These are phyloP conservation scores for Bocquillonia castaneifolia DNA, from an alignment of 441 rosid genomes.

Conservation along the genomic window DNA sequence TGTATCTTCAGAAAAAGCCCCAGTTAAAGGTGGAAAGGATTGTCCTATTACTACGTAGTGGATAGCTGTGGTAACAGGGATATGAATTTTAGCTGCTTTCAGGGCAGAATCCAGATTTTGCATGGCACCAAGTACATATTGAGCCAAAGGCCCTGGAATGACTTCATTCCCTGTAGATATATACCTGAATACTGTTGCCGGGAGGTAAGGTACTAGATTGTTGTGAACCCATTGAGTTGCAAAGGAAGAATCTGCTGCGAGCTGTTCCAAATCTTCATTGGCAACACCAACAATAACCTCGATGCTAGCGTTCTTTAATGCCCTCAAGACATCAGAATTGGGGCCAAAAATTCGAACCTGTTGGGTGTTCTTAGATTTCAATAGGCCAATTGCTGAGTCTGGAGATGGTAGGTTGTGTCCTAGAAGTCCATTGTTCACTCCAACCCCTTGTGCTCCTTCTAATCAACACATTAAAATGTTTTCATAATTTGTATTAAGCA, in stretches of 20 bases:
- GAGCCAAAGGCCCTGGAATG: slow-evolving; percentile 14
- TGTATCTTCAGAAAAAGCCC: background rate
- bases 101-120: slow-evolving; percentile 4
- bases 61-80: slow-evolving; percentile 5
- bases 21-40: slow-evolving; percentile 15
- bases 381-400: background rate
- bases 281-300: slow-evolving; percentile 5
- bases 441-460: slow-evolving; percentile 13
- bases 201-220: slow-evolving; percentile 12
- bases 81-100: background rate
- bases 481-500: too few species aligned
- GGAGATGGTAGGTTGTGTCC: slow-evolving; percentile 19
- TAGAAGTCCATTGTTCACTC: slow-evolving; percentile 21
- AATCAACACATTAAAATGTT: background rate
- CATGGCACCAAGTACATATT: slow-evolving; percentile 3
- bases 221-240: slow-evolving; percentile 15
- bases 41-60: background rate
- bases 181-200: slow-evolving; percentile 2
- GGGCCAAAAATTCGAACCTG: slow-evolving; percentile 17
- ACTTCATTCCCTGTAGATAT: slow-evolving; percentile 13
- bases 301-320: background rate
- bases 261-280: slow-evolving; percentile 16
- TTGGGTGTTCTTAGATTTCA: background rate
- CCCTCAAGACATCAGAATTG: slow-evolving; percentile 6
- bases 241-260: background rate